phyloP scores from a whole-genome alignment of 2,329 filamentous ascomycete species.

The Akanthomyces lecanii region DNA sequence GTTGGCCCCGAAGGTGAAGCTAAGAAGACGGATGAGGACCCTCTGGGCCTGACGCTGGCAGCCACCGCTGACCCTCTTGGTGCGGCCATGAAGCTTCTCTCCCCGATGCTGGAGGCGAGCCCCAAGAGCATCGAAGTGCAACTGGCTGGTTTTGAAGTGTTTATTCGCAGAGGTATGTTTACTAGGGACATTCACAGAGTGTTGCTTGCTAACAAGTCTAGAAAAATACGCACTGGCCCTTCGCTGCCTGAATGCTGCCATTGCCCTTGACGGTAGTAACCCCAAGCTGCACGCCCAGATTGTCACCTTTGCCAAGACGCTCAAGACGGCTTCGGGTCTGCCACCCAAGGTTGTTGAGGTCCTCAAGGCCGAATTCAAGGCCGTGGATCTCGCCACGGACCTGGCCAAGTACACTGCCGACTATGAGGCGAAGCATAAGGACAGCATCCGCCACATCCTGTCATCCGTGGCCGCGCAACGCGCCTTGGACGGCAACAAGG shows the following conservation, averaged over 20 bases:
- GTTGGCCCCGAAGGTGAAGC: slow-evolving; percentile 55
- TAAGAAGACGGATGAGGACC: slow-evolving; percentile 90
- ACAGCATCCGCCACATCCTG: slow-evolving; percentile 59
- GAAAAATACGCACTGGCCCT: slow-evolving; percentile 86
- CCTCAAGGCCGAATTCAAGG: slow-evolving; percentile 63
- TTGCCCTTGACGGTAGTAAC: slow-evolving; percentile 63
- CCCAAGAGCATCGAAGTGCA: slow-evolving; percentile 79
- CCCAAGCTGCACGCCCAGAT: slow-evolving; percentile 73
- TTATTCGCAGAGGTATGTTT: slow-evolving; percentile 71
- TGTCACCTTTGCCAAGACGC: slow-evolving; percentile 61
- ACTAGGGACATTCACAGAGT: background rate
- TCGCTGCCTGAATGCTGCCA: slow-evolving; percentile 74
- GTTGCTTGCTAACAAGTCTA: slow-evolving; percentile 31
- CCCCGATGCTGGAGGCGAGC: slow-evolving; percentile 75
- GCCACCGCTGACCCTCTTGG: slow-evolving; percentile 77
- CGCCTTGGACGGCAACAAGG: slow-evolving; percentile 54
- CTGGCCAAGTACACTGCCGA: slow-evolving; percentile 62
- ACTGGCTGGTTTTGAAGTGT: slow-evolving; percentile 84
- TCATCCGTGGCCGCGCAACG: slow-evolving; percentile 58
- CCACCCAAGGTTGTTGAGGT: slow-evolving; percentile 63
- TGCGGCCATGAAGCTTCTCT: slow-evolving; percentile 83
- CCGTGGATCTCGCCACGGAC: slow-evolving; percentile 49
- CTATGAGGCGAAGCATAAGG: slow-evolving; percentile 59
- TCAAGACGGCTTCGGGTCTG: slow-evolving; percentile 55
- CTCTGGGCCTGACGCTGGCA: slow-evolving; percentile 73